Evolutionary conservation across 768 basidiomycete genomes (phyloP).

Genomic region (Mycena rebaudengoi): DNA sequence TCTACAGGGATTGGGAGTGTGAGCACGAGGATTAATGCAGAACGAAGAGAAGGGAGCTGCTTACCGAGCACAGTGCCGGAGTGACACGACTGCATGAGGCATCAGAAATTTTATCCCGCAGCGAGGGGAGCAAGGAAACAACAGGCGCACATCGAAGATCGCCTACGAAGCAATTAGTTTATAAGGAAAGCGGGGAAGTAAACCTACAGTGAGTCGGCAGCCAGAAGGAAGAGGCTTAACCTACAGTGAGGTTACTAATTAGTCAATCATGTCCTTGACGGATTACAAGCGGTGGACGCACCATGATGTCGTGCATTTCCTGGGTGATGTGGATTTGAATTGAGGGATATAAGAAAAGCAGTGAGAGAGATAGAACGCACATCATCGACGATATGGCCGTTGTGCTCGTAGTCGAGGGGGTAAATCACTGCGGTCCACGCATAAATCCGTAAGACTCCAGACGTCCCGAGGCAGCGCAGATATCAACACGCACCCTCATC

Average conservation of each 20-base stretch:
- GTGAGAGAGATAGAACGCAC: conserved; percentile 37
- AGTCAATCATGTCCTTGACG: background rate
- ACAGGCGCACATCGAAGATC: conserved; percentile 56
- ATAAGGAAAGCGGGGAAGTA: background rate
- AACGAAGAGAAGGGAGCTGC: conserved; percentile 13
- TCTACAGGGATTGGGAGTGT: conserved; percentile 37
- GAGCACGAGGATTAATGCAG: background rate
- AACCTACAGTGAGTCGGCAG: conserved; percentile 60
- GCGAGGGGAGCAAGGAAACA: background rate
- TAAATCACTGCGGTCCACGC: conserved; percentile 69
- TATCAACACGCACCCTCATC: conserved; percentile 67
- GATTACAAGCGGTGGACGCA: conserved; percentile 20
- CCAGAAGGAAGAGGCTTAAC: conserved; percentile 55
- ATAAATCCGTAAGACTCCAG: background rate
- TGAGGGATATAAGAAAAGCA: background rate
- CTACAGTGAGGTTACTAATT: conserved; percentile 32
- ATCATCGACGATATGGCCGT: conserved; percentile 81
- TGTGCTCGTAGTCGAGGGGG: conserved; percentile 83
- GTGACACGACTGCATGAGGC: conserved; percentile 56
- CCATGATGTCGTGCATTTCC: conserved; percentile 62
- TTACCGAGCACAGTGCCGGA: conserved; percentile 62
- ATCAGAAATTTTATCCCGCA: background rate
- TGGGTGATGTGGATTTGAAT: conserved; percentile 22
- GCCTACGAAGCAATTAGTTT: conserved; percentile 43
- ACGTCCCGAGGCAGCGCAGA: background rate